Conservation (phyloP, 2,329 filamentous ascomycete genomes). For the Keithomyces neogunnii region DNA sequence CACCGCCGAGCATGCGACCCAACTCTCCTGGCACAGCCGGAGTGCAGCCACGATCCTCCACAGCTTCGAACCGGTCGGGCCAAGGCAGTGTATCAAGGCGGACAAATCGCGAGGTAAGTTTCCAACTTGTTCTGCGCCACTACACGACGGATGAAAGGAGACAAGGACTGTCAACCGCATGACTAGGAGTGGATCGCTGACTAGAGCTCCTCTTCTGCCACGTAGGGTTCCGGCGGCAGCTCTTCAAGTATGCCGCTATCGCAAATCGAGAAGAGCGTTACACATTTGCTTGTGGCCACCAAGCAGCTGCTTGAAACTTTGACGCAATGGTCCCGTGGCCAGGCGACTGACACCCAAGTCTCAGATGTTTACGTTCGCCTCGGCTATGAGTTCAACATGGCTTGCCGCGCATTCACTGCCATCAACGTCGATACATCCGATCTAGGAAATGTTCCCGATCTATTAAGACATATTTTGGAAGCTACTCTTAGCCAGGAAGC, state of each 20-base stretch:
- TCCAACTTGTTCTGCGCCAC: neutral
- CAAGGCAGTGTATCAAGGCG: constrained; percentile 24
- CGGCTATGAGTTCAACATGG: constrained; percentile 99
- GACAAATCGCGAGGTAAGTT: constrained; percentile 25
- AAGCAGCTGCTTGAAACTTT: constrained; percentile 96
- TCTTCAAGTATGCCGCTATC: constrained; percentile 70
- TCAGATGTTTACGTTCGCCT: constrained; percentile 97
- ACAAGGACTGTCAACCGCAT: neutral
- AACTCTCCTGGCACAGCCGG: constrained; percentile 54
- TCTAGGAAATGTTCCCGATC: constrained; percentile 88
- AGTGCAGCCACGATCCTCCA: constrained; percentile 52
- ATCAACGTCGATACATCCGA: constrained; percentile 95
- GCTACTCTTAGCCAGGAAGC: constrained; percentile 95
- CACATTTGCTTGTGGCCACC: constrained; percentile 91
- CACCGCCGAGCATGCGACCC: constrained; percentile 47
- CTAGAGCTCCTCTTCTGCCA: neutral
- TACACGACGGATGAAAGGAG: too few species aligned
- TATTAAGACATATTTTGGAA: constrained; percentile 83
- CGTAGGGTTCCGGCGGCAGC: constrained; percentile 44
- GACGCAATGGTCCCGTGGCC: constrained; percentile 92
- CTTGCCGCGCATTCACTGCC: constrained; percentile 89
- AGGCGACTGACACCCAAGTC: constrained; percentile 87
- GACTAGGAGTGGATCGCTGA: neutral
- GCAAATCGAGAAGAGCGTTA: constrained; percentile 98
- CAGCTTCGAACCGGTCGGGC: constrained; percentile 58